Evolutionary conservation across 257 asterid genomes (phyloP).

Genomic region (Scutellaria minor): DNA sequence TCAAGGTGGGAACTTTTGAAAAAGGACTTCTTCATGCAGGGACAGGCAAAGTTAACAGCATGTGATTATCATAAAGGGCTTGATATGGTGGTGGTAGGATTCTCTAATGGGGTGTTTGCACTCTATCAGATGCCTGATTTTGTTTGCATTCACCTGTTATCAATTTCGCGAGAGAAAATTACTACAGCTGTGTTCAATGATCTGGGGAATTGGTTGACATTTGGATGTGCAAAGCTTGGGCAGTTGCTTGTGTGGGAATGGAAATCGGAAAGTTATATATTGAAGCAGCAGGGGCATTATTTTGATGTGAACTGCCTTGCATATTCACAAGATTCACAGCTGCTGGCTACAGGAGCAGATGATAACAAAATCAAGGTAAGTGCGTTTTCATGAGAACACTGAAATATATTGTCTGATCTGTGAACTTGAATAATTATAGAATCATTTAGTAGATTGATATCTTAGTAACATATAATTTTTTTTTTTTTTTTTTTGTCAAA

Average conservation of each 20-base stretch:
- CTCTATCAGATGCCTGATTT: constrained; percentile 96
- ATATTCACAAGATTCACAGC: constrained; percentile 92
- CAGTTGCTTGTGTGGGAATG: constrained; percentile 99
- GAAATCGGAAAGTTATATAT: constrained; percentile 93
- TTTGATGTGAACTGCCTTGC: constrained; percentile 94
- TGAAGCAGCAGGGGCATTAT: constrained; percentile 99
- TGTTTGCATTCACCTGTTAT: constrained; percentile 79
- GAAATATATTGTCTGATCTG: neutral
- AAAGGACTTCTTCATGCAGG: constrained; percentile 84
- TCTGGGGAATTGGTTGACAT: constrained; percentile 89
- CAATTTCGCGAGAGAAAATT: constrained; percentile 87
- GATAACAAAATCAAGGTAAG: constrained; percentile 95
- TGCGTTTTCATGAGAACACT: constrained; percentile 19
- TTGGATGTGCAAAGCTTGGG: constrained; percentile 96
- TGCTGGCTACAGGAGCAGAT: constrained; percentile 97
- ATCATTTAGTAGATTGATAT: neutral
- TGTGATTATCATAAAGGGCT: constrained; percentile 91
- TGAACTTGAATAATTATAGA: constrained; percentile 3
- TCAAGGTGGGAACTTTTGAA: constrained; percentile 75
- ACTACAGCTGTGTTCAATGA: constrained; percentile 83
- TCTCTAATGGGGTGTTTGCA: constrained; percentile 94
- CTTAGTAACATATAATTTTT: neutral
- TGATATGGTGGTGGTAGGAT: constrained; percentile 89
- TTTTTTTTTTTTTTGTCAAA: neutral
- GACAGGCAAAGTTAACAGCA: constrained; percentile 72